Percentiles rank a stretch among this genome's conserved stretches.
Conservation (phyloP, 2,329 filamentous ascomycete genomes). For the Arthroderma sp. region DNA sequence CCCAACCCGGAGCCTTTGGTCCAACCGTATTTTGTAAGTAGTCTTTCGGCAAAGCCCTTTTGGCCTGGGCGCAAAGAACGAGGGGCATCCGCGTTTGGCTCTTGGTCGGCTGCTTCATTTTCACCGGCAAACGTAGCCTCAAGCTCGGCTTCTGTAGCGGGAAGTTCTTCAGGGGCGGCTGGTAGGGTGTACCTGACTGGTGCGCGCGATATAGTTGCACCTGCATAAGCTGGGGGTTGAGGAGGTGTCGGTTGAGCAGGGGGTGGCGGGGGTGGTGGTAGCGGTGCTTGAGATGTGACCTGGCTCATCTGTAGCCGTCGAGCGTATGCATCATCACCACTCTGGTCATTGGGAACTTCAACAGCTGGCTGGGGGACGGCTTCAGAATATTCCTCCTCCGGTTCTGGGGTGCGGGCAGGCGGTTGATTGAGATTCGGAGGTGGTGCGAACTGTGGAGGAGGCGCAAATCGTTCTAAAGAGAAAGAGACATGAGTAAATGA, state of each 20-base stretch:
- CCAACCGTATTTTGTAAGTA: conserved; percentile 93
- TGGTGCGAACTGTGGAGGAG: conserved; percentile 40
- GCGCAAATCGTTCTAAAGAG: conserved; percentile 35
- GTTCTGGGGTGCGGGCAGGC: conserved; percentile 15
- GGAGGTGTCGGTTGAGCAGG: conserved; percentile 27
- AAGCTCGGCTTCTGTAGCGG: conserved; percentile 40
- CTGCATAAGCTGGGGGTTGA: conserved; percentile 21
- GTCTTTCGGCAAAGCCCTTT: conserved; percentile 68
- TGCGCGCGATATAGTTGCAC: conserved; percentile 59
- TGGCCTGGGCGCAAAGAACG: conserved; percentile 62
- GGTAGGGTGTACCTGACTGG: conserved; percentile 59
- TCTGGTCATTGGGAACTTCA: conserved; percentile 42
- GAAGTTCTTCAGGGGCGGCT: conserved; percentile 38
- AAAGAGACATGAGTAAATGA: conserved; percentile 7
- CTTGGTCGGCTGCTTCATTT: conserved; percentile 20
- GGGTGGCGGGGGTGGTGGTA: conserved; percentile 18
- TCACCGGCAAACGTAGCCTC: conserved; percentile 33
- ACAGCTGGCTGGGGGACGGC: conserved; percentile 28
- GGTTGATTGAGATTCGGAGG: conserved; percentile 31
- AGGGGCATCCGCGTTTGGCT: conserved; percentile 25
- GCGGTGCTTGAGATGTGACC: conserved; percentile 15
- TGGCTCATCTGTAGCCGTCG: conserved; percentile 48
- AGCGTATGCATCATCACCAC: conserved; percentile 57
- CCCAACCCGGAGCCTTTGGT: conserved; percentile 77
- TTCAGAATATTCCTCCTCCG: conserved; percentile 8